Evolutionary conservation across 2,329 filamentous ascomycete species (phyloP).

Genomic region (Talaromyces sp.): DNA sequence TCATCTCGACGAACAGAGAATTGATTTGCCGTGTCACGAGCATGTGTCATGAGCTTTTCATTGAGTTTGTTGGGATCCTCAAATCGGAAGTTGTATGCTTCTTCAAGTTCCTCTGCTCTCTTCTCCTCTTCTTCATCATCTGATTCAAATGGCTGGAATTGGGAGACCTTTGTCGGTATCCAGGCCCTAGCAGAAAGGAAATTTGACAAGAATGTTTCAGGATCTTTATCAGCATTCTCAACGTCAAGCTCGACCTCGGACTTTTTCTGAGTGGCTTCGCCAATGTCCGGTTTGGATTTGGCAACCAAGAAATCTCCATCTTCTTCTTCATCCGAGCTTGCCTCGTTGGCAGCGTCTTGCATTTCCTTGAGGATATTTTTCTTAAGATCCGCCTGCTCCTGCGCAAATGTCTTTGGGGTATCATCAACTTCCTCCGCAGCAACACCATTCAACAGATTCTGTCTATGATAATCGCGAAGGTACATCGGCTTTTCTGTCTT

Average conservation of each 20-base stretch:
- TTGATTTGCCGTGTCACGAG: constrained; percentile 76
- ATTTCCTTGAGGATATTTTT: constrained; percentile 75
- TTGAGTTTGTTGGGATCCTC: constrained; percentile 88
- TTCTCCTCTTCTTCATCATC: constrained; percentile 77
- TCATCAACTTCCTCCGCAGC: constrained; percentile 57
- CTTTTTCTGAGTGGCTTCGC: constrained; percentile 25
- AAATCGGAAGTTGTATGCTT: constrained; percentile 93
- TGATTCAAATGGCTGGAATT: constrained; percentile 81
- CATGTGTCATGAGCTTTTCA: constrained; percentile 81
- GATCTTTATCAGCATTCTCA: constrained; percentile 76
- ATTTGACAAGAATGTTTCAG: constrained; percentile 89
- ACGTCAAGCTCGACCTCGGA: constrained; percentile 63
- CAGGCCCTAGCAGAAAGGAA: constrained; percentile 91
- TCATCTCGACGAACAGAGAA: constrained; percentile 86
- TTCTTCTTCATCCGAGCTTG: constrained; percentile 54
- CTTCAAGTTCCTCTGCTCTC: constrained; percentile 80
- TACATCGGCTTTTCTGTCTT: constrained; percentile 76
- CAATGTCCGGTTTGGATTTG: constrained; percentile 53
- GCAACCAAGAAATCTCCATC: constrained; percentile 72
- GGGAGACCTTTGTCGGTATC: constrained; percentile 65
- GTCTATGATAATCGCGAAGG: constrained; percentile 84
- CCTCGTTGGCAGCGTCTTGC: constrained; percentile 58
- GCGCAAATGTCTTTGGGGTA: constrained; percentile 67
- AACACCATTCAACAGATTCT: constrained; percentile 75
- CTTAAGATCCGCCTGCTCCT: constrained; percentile 85